Conservation (phyloP, 2,329 filamentous ascomycete genomes). For the Arthroderma uncinatum region DNA sequence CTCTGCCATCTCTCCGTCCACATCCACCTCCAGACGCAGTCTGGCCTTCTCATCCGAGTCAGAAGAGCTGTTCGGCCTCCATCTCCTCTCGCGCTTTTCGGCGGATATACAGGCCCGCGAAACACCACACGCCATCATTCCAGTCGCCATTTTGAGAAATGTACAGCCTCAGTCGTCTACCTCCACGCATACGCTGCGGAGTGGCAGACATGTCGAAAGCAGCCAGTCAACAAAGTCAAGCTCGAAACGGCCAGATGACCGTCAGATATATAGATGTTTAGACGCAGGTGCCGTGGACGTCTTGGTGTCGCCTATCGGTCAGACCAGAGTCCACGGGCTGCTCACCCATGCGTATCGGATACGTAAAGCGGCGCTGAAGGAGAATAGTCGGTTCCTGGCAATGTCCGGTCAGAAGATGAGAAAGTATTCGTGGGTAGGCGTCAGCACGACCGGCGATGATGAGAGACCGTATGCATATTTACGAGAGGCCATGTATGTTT, state of each 20-base stretch:
- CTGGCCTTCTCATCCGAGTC: constrained; percentile 35
- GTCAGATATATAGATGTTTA: constrained; percentile 58
- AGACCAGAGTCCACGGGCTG: constrained; percentile 61
- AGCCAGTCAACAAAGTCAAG: neutral
- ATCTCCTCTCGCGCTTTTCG: constrained; percentile 38
- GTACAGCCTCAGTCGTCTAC: constrained; percentile 19
- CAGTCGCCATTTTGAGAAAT: constrained; percentile 37
- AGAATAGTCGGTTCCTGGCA: constrained; percentile 52
- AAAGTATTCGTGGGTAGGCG: constrained; percentile 82
- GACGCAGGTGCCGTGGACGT: constrained; percentile 83
- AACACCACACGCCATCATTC: constrained; percentile 39
- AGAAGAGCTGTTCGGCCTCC: constrained; percentile 39
- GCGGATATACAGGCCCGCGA: constrained; percentile 42
- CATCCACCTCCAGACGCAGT: constrained; percentile 23
- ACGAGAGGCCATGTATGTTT: constrained; percentile 64
- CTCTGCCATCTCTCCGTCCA: constrained; percentile 23
- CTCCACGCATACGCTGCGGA: constrained; percentile 11
- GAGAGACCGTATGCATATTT: constrained; percentile 81
- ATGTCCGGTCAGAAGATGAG: constrained; percentile 61
- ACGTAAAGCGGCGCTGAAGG: constrained; percentile 62
- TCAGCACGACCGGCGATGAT: constrained; percentile 47
- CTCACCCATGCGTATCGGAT: constrained; percentile 75
- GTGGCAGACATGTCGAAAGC: neutral
- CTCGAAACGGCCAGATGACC: constrained; percentile 29
- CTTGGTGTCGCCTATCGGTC: constrained; percentile 64